Conservation (phyloP, 73 alveolate genomes). For the Paramecium octaurelia region DNA sequence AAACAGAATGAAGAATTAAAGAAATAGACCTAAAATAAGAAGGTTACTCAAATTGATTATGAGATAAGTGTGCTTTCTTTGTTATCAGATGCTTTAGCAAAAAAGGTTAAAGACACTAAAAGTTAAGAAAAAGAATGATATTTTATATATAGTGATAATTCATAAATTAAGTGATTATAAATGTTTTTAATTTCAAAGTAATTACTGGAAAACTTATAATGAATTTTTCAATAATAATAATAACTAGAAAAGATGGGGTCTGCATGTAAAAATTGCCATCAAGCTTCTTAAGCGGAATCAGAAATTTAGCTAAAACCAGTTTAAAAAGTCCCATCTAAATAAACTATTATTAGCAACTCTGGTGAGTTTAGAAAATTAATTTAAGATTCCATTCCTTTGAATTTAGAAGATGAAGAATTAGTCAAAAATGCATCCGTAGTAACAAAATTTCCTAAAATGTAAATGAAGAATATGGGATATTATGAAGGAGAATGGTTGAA, state of each 20-base stretch:
- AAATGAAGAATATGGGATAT: background rate
- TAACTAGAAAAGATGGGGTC: conserved; percentile 7
- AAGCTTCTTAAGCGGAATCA: background rate
- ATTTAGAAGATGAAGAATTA: background rate
- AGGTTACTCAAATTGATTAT: conserved; percentile 12
- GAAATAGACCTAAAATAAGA: background rate
- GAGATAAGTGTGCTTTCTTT: background rate
- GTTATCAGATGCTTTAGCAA: background rate
- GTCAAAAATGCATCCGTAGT: background rate
- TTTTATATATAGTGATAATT: background rate
- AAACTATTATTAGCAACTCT: background rate
- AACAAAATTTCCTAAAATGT: background rate
- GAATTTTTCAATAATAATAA: background rate
- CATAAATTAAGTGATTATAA: background rate
- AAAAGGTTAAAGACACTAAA: background rate
- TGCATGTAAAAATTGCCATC: background rate
- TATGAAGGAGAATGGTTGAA: conserved; percentile 44
- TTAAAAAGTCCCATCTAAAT: background rate
- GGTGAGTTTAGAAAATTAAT: background rate
- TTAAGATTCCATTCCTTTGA: background rate
- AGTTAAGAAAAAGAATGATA: background rate
- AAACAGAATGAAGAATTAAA: conserved; percentile 18
- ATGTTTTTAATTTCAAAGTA: background rate
- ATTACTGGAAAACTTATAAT: background rate
- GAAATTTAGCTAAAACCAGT: background rate